Percentiles rank a stretch among this genome's conserved stretches.
Evolutionary conservation across 495 filamentous ascomycete genomes (phyloP).

Genomic region (Aspergillus nidulans): DNA sequence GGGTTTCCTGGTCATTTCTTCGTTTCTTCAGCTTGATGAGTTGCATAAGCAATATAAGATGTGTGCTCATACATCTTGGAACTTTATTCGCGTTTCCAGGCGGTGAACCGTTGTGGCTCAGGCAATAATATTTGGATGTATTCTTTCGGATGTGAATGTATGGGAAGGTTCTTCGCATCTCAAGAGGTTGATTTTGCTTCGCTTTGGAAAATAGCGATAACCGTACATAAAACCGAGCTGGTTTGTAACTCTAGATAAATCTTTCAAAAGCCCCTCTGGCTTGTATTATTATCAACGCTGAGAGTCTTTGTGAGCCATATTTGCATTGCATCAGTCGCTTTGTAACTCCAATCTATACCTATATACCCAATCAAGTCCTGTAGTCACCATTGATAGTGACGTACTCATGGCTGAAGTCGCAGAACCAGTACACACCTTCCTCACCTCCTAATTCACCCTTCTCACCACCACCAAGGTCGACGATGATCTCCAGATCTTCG

Average conservation of each 20-base stretch:
- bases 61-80: conserved; percentile 21
- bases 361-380: conserved; percentile 51
- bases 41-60: conserved; percentile 33
- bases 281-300: conserved; percentile 1
- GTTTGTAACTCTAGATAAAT: conserved; percentile 28
- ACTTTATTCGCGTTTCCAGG: conserved; percentile 27
- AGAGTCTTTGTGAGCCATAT: background rate
- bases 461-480: conserved; percentile 56
- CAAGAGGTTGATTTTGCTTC: conserved; percentile 6
- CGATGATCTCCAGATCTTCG: conserved; percentile 78
- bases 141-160: conserved; percentile 13
- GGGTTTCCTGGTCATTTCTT: conserved; percentile 7
- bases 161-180: conserved; percentile 13
- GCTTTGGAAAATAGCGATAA: conserved; percentile 17
- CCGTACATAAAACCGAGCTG: conserved; percentile 24
- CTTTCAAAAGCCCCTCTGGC: background rate
- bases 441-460: conserved; percentile 53
- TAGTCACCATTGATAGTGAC: conserved; percentile 93
- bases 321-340: background rate
- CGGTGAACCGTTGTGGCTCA: conserved; percentile 22
- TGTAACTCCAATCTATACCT: background rate
- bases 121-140: conserved; percentile 11
- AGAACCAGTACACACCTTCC: conserved; percentile 87
- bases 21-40: conserved; percentile 27
- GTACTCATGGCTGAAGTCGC: conserved; percentile 98